Conservation (phyloP, 768 basidiomycete species). For the Coprinopsis marcescibilis region DNA sequence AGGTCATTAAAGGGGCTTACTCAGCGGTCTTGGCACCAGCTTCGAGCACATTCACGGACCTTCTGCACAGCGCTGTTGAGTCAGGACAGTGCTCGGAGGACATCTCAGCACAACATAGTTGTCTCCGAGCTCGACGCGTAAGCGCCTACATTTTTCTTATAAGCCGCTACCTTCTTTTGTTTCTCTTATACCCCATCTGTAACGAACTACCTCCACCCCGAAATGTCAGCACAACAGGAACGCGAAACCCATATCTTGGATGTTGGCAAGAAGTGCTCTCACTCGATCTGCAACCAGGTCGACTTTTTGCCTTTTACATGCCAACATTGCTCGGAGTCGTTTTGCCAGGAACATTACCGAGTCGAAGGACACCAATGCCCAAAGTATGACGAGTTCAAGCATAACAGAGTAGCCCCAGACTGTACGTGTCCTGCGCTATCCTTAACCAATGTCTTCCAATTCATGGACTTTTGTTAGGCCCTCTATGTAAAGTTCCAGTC, state of each 20-base stretch:
- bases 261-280: conserved; percentile 69
- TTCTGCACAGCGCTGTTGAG: too few species aligned
- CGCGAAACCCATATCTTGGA: conserved; percentile 54
- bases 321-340: conserved; percentile 64
- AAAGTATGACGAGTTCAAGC: conserved; percentile 64
- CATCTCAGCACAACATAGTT: background rate
- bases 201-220: conserved; percentile 14
- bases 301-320: conserved; percentile 88
- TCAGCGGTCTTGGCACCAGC: too few species aligned
- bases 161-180: conserved; percentile 12
- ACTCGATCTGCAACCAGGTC: conserved; percentile 58
- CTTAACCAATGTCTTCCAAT: background rate
- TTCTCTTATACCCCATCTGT: conserved; percentile 8
- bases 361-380: conserved; percentile 62
- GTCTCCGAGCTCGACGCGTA: conserved; percentile 18
- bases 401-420: conserved; percentile 70
- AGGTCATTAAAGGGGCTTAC: too few species aligned
- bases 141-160: conserved; percentile 15
- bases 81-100: background rate
- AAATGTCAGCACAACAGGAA: conserved; percentile 20
- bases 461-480: conserved; percentile 42
- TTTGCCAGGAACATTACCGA: conserved; percentile 77
- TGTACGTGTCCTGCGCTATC: conserved; percentile 38
- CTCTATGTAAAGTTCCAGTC: conserved; percentile 71
- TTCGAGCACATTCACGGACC: too few species aligned